Evolutionary conservation across 805 yeast species (phyloP).

Genomic region (Candida nanaspora): DNA sequence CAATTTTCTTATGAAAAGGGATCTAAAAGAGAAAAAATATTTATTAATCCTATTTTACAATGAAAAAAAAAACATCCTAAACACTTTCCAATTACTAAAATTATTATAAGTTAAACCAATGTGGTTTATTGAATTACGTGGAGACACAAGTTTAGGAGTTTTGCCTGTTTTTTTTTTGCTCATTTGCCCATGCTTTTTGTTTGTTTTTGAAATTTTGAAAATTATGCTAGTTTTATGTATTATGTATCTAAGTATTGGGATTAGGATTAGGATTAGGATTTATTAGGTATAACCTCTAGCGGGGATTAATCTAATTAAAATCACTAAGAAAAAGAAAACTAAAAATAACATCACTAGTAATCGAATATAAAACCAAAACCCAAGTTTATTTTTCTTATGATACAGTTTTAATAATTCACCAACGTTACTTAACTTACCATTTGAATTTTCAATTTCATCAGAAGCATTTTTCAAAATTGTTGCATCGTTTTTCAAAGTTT

Average conservation of each 20-base stretch:
- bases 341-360: constrained; percentile 15
- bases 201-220: no score
- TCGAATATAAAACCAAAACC: constrained; percentile 26
- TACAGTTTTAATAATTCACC: constrained; percentile 19
- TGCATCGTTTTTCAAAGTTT: constrained; percentile 25
- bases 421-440: constrained; percentile 21
- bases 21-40: constrained; percentile 14
- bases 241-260: no score
- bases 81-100: no score
- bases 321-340: constrained; percentile 17
- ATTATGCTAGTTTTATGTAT: no score
- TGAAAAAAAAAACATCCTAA: neutral
- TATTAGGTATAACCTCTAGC: constrained; percentile 31
- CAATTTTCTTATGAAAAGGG: constrained; percentile 21
- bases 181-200: no score
- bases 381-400: constrained; percentile 25
- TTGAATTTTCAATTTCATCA: constrained; percentile 24
- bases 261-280: no score
- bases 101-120: no score
- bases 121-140: no score
- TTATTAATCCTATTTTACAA: constrained; percentile 13
- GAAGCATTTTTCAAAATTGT: constrained; percentile 24
- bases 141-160: no score
- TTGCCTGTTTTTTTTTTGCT: no score
- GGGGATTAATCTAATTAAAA: constrained; percentile 23